Conservation (phyloP, 371 early-diverging fungal species). For the Rhizopus sp. region DNA sequence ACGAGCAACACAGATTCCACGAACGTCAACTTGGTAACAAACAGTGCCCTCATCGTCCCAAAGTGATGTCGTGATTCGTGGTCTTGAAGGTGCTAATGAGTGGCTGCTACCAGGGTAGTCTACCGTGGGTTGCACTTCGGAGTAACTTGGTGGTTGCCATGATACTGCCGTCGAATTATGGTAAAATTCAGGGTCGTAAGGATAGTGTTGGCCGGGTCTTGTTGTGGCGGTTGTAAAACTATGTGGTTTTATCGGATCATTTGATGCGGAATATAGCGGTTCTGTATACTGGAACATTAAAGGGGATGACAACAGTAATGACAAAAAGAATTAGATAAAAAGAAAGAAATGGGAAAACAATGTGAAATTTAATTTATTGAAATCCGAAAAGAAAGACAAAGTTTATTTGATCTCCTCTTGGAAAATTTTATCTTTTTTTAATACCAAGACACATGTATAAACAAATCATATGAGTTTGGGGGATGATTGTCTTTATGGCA, state of each 20-base stretch:
- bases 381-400: not conserved
- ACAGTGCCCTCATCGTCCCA: conserved; percentile 86
- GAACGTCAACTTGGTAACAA: conserved; percentile 80
- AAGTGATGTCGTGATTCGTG: conserved; percentile 71
- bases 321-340: not conserved
- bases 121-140: not conserved
- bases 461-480: not conserved
- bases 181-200: conserved; percentile 3
- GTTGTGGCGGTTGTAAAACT: not conserved
- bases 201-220: not conserved
- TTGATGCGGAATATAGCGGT: not conserved
- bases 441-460: not conserved
- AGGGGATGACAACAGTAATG: not conserved
- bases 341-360: not conserved
- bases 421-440: not conserved
- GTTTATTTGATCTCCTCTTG: not conserved
- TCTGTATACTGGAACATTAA: not conserved
- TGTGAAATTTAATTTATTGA: not conserved
- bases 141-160: not conserved
- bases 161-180: not conserved
- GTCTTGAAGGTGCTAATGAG: conserved; percentile 23
- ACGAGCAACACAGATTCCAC: conserved; percentile 77
- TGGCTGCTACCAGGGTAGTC: not conserved
- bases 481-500: too few species aligned
- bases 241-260: not conserved